Evolutionary conservation across 768 basidiomycete species (phyloP), one percentile per base, ranked within the genome.

Genomic region (Lentinula aciculospora): DNA sequence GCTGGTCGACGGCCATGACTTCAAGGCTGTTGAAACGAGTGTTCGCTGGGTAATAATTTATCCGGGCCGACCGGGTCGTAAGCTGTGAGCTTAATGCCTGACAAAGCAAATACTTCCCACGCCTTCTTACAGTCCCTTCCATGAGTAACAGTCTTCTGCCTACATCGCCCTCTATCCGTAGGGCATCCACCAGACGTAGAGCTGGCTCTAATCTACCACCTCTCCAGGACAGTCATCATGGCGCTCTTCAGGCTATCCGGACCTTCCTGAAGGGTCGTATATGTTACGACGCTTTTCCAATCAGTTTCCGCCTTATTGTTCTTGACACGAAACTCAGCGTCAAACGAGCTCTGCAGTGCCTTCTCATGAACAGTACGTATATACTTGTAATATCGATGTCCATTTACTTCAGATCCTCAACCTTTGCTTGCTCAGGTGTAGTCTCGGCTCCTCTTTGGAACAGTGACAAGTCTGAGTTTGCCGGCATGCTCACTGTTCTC

Each of bases 361-460:
- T 94, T 8, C 77, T 92, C 6, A 77, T 85, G 61, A 97, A 97
- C 70, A 88, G 90, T 87, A 51, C 34, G 66, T 57, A 32, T 57
- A 54, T 37, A 17, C 45, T 45, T 7, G 54, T 48, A 39, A 48
- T 58, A 31, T 56, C 56, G 29, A 36, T 55, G 28, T 56, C 15
- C 50, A 47, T 19, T 39, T 55, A 39, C 60, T 9, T 46, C 21
- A 19, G 12, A 32, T 34, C 46, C 49, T 15, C 46, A 48, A 64
- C 64, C 31, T 62, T 44, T 55, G 61, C 54, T 36, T 53, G 47
- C 44, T 6, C 68, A 97, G 96, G 94, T 61, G 95, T 98, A 59
- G 95, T 98, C 21, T 98, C 97, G 4, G 97, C 97, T 0, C 96
- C 97, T 12, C 78, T 99, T 25, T 99, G 96, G 93, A 96, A 98